Base-by-base conservation (phyloP, 1,139 yeast species). In the Geotrichum restrictum region DNA sequence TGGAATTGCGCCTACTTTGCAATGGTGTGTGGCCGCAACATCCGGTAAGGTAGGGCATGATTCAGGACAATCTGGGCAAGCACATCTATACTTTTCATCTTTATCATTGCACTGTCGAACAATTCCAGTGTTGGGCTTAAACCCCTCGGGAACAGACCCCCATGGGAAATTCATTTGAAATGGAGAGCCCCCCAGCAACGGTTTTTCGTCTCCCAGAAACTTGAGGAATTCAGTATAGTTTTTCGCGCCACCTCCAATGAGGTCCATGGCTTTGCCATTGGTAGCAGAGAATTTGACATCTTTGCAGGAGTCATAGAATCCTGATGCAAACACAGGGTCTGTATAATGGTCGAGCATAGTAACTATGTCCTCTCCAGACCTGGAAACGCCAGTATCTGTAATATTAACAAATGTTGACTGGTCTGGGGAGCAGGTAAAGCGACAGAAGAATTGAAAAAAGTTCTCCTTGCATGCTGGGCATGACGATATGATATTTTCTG, bases 251-350 rank as follows among this genome's bases (percentile, higher is more conserved):
- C 98, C 98, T 5, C 98, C 98, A 48, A 93, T 85, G 49, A 93
- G 76, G 65, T 93, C 98, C 97, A 93, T 89, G 7, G 97, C 98
- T 63, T 79, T 87, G 1, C 98, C 97, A 68, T 91, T 91, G 8
- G 98, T 89, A 4, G 97, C 96, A 3, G 93, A 83, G 66, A 93
- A 91, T 69, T 91, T 89, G 66, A 93, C 85, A 58, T 85, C 81
- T 62, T 87, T 86, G 71, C 98, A 93, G 1, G 96, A 87, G 56
- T 89, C 85, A 65, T 74, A 93, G 63, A 91, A 82, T 1, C 67
- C 73, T 0, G 75, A 64, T 0, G 96, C 96, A 71, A 80, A 80
- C 0, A 62, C 64, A 0, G 81, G 76, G 55, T 79, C 80, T 7
- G 88, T 80, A 61, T 67, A 84, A 61, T 82, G 83, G 46, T 82